phyloP scores from a whole-genome alignment of 106 monocot species.

The Amphibolis antarctica region DNA sequence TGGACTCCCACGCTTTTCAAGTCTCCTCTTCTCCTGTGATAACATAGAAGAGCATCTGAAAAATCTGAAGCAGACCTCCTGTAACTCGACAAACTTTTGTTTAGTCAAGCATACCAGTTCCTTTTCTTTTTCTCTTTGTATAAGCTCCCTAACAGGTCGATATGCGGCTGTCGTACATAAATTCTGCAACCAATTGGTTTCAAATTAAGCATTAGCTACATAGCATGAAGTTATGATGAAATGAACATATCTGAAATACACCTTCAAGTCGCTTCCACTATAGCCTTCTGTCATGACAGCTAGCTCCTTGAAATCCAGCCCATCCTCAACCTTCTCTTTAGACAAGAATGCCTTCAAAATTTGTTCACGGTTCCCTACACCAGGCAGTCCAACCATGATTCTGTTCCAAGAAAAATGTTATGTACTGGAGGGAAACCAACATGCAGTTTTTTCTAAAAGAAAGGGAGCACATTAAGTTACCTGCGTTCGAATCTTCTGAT shows the following conservation, averaged over 20 bases:
- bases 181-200: conserved; percentile 42
- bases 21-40: conserved; percentile 37
- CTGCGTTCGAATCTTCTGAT: conserved; percentile 85
- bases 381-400: conserved; percentile 81
- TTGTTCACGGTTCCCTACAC: conserved; percentile 46
- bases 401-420: conserved; percentile 14
- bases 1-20: conserved; percentile 18
- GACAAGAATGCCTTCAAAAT: conserved; percentile 60
- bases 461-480: too few species aligned
- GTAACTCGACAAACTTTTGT: too few species aligned
- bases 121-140: conserved; percentile 58
- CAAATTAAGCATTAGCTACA: not conserved
- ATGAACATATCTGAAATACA: conserved; percentile 15
- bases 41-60: not conserved
- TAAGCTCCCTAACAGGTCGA: conserved; percentile 70
- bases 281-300: conserved; percentile 78
- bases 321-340: conserved; percentile 59
- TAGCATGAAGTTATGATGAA: not conserved
- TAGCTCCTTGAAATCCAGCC: conserved; percentile 60
- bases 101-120: too few species aligned
- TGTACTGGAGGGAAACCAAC: not conserved
- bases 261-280: conserved; percentile 90
- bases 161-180: conserved; percentile 80
- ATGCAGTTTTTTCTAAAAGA: too few species aligned
- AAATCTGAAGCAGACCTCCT: not conserved